phyloP scores from a whole-genome alignment of 805 yeast species.

The Wickerhamiella kurtzmanii region DNA sequence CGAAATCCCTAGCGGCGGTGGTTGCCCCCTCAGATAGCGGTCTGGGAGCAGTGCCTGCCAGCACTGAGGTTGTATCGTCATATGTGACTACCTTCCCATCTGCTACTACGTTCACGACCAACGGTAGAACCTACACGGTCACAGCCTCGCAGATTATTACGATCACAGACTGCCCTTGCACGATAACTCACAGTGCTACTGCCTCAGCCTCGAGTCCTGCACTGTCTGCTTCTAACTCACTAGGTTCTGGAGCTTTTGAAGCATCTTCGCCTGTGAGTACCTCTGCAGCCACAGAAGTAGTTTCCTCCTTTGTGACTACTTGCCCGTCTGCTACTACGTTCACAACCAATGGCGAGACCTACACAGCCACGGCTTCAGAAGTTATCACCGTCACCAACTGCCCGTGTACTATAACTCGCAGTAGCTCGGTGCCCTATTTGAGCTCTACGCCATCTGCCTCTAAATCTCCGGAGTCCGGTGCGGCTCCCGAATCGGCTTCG shows the following conservation, averaged over 20 bases:
- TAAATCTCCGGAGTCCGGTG: too few relatives aligned
- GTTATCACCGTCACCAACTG: constrained; percentile 11
- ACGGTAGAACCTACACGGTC: constrained; percentile 4
- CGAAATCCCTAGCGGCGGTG: too few relatives aligned
- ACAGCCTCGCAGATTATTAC: constrained; percentile 4
- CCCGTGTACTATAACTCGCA: constrained; percentile 10
- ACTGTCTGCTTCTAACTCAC: background rate
- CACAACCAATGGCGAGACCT: constrained; percentile 5
- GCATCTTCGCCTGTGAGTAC: too few relatives aligned
- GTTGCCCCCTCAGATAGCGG: background rate
- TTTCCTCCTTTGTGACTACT: constrained; percentile 4
- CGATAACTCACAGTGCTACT: background rate
- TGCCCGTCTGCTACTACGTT: constrained; percentile 5
- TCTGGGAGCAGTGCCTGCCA: too few relatives aligned
- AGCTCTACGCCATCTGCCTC: too few relatives aligned
- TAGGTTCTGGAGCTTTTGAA: too few relatives aligned
- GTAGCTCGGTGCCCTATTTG: background rate
- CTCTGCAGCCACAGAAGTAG: too few relatives aligned
- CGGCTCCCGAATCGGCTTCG: too few relatives aligned
- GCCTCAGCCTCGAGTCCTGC: background rate
- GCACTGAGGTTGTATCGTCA: background rate
- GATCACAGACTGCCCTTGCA: constrained; percentile 11
- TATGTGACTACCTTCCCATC: background rate
- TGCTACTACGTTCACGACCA: constrained; percentile 4
- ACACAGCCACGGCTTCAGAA: constrained; percentile 5